Evolutionary conservation across 306 rosid species (phyloP).

Genomic region (Vigna hirtella): DNA sequence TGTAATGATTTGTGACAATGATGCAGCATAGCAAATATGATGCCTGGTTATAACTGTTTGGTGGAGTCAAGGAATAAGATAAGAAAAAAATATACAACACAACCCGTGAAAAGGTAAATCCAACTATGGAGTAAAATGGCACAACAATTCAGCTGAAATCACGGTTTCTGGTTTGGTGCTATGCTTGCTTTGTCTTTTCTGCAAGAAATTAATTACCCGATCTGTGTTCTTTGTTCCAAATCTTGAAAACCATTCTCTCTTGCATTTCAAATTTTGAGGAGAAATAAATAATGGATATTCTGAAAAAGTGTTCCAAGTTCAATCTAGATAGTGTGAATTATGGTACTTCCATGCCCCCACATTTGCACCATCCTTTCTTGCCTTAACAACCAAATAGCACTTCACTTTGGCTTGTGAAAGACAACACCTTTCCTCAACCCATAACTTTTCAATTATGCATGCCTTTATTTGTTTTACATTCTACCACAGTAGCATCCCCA

Average conservation of each 20-base stretch:
- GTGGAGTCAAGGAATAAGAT: not conserved
- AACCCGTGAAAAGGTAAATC: slow-evolving; percentile 35
- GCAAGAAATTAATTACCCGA: slow-evolving; percentile 9
- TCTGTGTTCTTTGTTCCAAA: not conserved
- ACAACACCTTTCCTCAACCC: slow-evolving; percentile 1
- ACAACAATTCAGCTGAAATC: slow-evolving; percentile 40
- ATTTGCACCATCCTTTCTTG: slow-evolving; percentile 33
- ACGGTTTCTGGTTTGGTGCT: slow-evolving; percentile 22
- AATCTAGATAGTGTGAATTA: not conserved
- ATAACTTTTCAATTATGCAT: slow-evolving; percentile 21
- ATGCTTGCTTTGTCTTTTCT: slow-evolving; percentile 22
- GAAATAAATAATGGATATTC: slow-evolving; percentile 9
- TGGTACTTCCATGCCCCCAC: slow-evolving; percentile 30
- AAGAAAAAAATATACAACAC: not conserved
- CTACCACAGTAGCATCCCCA: not conserved
- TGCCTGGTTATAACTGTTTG: not conserved
- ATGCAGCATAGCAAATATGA: slow-evolving; percentile 18
- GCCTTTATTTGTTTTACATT: not conserved
- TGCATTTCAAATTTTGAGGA: not conserved
- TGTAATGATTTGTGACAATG: slow-evolving; percentile 31
- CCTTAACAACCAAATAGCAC: slow-evolving; percentile 25
- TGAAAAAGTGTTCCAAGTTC: not conserved
- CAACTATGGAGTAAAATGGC: slow-evolving; percentile 11
- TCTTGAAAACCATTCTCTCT: not conserved
- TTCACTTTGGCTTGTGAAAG: slow-evolving; percentile 3